Evolutionary conservation across 1,284 basidiomycete genomes (phyloP).

Genomic region (Fomitopsis schrenkii): DNA sequence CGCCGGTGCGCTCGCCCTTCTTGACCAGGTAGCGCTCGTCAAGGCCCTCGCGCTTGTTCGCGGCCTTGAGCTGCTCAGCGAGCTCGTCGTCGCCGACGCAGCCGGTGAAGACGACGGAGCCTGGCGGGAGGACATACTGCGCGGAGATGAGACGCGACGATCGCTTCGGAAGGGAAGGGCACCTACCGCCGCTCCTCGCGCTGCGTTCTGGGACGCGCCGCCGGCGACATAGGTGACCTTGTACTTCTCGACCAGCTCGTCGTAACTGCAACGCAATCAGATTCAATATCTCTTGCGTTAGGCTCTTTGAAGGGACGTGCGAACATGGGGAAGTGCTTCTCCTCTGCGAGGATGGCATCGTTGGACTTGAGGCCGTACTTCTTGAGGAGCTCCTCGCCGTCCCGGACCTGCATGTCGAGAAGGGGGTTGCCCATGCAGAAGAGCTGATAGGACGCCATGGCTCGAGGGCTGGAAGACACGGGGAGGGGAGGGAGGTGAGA

Average conservation of each 20-base stretch:
- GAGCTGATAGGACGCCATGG: constrained; percentile 40
- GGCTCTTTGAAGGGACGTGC: constrained; percentile 18
- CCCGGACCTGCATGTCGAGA: constrained; percentile 84
- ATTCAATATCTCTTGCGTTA: not conserved
- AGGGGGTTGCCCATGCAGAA: constrained; percentile 89
- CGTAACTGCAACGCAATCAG: constrained; percentile 57
- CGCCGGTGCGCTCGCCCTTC: constrained; percentile 87
- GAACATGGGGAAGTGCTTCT: constrained; percentile 84
- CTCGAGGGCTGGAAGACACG: not conserved
- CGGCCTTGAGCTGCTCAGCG: constrained; percentile 86
- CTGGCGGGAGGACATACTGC: constrained; percentile 86
- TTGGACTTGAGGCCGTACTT: constrained; percentile 95
- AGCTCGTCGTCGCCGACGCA: constrained; percentile 93
- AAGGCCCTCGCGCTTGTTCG: constrained; percentile 93
- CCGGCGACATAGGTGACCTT: constrained; percentile 92
- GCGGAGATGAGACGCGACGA: not conserved
- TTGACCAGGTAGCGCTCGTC: constrained; percentile 88
- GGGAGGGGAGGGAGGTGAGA: not conserved
- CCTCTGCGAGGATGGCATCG: constrained; percentile 94
- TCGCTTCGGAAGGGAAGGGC: not conserved
- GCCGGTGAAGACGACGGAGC: constrained; percentile 93
- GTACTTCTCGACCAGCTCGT: constrained; percentile 79
- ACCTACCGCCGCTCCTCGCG: constrained; percentile 92
- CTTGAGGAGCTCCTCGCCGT: constrained; percentile 81
- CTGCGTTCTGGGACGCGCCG: constrained; percentile 95